These are phyloP conservation scores for Cystobasidium ongulense DNA, from an alignment of 768 basidiomycete genomes.

Conservation along the genomic window DNA sequence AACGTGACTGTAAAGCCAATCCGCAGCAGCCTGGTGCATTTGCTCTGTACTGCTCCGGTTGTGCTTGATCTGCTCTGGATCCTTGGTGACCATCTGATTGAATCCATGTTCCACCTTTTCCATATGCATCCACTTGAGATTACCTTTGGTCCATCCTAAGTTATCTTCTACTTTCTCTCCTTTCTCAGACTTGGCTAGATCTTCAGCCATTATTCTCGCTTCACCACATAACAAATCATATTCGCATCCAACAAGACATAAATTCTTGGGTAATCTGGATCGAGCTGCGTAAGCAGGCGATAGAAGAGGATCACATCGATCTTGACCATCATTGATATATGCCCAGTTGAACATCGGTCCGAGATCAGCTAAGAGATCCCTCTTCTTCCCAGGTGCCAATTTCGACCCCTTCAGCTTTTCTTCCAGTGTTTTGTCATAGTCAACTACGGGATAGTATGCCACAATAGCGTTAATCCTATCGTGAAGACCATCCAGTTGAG, in stretches of 20 bases:
- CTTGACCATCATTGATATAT: constrained; percentile 2
- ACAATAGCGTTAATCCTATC: constrained; percentile 18
- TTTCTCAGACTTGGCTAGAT: neutral
- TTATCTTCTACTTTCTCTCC: neutral
- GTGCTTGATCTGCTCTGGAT: neutral
- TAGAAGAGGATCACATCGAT: constrained; percentile 8
- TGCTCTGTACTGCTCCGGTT: neutral
- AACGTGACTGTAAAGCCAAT: neutral
- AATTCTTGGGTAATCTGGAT: neutral
- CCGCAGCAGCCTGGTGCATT: neutral
- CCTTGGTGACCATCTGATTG: constrained; percentile 9
- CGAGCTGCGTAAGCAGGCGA: constrained; percentile 9
- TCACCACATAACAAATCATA: constrained; percentile 25
- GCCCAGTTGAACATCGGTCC: constrained; percentile 31
- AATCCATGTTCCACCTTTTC: constrained; percentile 20
- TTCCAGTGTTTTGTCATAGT: constrained; percentile 4
- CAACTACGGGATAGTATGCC: constrained; percentile 24
- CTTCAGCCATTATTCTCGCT: constrained; percentile 9
- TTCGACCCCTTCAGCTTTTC: neutral
- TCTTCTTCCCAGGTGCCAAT: constrained; percentile 18
- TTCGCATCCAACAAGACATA: constrained; percentile 15
- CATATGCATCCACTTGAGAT: constrained; percentile 15
- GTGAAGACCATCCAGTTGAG: constrained; percentile 22
- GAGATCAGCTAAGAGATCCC: constrained; percentile 2
- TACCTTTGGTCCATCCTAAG: constrained; percentile 10